Base-by-base conservation (phyloP, 164 flowering plant species). In the Platanus orientalis region DNA sequence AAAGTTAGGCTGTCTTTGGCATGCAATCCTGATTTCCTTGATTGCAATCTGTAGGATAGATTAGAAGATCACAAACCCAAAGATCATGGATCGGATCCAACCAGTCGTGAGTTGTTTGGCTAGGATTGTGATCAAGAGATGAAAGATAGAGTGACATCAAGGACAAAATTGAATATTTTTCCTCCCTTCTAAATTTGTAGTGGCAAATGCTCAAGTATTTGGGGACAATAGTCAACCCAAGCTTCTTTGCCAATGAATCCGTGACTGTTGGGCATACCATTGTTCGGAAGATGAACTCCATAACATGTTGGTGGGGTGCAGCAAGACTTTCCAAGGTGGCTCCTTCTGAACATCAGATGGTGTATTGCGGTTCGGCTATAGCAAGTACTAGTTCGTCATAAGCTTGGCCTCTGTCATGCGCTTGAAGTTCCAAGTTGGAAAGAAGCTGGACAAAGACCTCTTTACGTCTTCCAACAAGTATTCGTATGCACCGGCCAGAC, bases 401-500 rank as follows among this genome's bases (percentile, higher is more conserved):
- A 85, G 83, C 58, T 86, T 61, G 1, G 96, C 99, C 36, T 91
- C 97, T 3, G 96, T 91, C 44, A 91, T 94, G 97, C 89, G 99
- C 20, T 73, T 91, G 55, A 97, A 94, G 50, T 94, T 91, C 74
- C 99, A 94, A 60, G 99, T 83, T 0, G 96, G 99, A 2, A 97
- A 94, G 64, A 94, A 94, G 58, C 75, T 65, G 99, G 99, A 62
- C 63, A 86, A n/a, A 97, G 71, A 19, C 69, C 89, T 89, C 60
- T 94, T 96, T n/a, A 73, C 32, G 72, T 91, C 67, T 84, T 79
- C 54, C 77, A 96, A 94, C 79, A 94, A 91, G 71, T 97, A 94
- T 59, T 89, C 97, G 0, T n/a, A n/a, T 96, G 96, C 1, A 51
- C 88, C 0, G 96, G 95, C 29, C 65, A 57, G 16, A 92, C 99